These are phyloP conservation scores for Penicillium sp. DNA, from an alignment of 2,329 filamentous ascomycete species.

Conservation along the genomic window DNA sequence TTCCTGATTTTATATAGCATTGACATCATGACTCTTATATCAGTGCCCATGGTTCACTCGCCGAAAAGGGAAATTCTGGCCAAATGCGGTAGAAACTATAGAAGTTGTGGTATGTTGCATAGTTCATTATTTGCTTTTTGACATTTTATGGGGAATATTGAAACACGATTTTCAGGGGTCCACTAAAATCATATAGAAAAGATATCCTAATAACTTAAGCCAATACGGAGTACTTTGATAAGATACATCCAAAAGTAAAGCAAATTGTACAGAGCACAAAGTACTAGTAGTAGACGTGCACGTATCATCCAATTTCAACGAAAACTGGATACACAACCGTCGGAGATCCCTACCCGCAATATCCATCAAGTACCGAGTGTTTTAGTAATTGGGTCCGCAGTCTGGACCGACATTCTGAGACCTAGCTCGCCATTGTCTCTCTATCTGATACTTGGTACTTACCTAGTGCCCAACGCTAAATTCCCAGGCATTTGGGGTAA, in stretches of 20 bases:
- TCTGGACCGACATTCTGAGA: constrained; percentile 9
- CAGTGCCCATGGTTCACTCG: background rate
- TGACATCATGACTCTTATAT: constrained; percentile 21
- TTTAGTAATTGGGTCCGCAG: background rate
- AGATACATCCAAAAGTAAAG: background rate
- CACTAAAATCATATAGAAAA: background rate
- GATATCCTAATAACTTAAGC: background rate
- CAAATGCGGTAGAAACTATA: background rate
- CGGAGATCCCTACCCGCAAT: constrained; percentile 19
- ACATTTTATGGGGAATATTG: background rate
- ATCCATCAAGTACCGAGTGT: constrained; percentile 11
- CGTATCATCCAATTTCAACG: too few species aligned
- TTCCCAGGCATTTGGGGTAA: constrained; percentile 1
- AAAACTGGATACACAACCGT: constrained; percentile 12
- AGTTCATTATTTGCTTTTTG: background rate
- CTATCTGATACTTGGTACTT: constrained; percentile 13
- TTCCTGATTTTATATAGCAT: background rate
- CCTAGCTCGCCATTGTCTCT: constrained; percentile 9
- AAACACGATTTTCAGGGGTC: background rate
- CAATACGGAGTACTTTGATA: background rate
- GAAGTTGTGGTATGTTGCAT: background rate
- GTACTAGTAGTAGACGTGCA: too few species aligned
- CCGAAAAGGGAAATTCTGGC: background rate
- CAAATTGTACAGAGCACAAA: background rate
- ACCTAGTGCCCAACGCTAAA: constrained; percentile 7